Base-by-base conservation (phyloP, 2,329 filamentous ascomycete genomes). In the Lasiodiplodia citricola region DNA sequence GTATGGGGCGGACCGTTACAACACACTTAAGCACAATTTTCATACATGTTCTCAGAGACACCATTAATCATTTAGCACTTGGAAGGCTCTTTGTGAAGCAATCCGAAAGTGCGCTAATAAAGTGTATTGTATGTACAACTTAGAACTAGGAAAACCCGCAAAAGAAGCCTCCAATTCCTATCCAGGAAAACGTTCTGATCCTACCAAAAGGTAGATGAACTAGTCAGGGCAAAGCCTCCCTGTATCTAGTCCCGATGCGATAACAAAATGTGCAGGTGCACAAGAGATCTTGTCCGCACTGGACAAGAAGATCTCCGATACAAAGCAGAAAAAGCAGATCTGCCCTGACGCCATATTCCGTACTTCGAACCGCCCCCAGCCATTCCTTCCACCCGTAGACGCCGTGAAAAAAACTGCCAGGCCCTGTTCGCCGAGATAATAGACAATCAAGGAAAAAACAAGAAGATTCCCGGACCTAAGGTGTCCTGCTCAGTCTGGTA, bases 121-220 rank as follows among this genome's bases (percentile, higher is more conserved):
- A 58, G 4, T 41, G 11, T 58, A 58, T 58, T 21, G n/a, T 58
- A 58, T 21, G n/a, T 58, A 58, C 55, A 58, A 58, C 35, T 25
- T 25, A 35, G 25, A 58, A 58, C 23, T 21, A 41, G 13, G 35
- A 21, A 41, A 41, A 58, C 23, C n/a, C n/a, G 18, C 54, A 25
- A 23, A 41, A 21, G 44, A 41, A 58, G n/a, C 35, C 55, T 16
- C 55, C 55, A 47, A 11, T 56, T 58, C 55, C 55, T 37, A 58
- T 21, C n/a, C 55, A 58, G 35, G 35, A 21, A 58, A 41, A 35
- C 14, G 31, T 21, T 37, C 55, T 21, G 35, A 58, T 41, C 21
- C 35, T 58, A 58, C 35, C 55, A 18, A 58, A 58, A 41, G 38
- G 55, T 11, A 21, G 35, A 41, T 6, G 31, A 58, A 41, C 55